Base-by-base conservation (phyloP, 208 protist genomes). In the Trypanosoma platydactyli region DNA sequence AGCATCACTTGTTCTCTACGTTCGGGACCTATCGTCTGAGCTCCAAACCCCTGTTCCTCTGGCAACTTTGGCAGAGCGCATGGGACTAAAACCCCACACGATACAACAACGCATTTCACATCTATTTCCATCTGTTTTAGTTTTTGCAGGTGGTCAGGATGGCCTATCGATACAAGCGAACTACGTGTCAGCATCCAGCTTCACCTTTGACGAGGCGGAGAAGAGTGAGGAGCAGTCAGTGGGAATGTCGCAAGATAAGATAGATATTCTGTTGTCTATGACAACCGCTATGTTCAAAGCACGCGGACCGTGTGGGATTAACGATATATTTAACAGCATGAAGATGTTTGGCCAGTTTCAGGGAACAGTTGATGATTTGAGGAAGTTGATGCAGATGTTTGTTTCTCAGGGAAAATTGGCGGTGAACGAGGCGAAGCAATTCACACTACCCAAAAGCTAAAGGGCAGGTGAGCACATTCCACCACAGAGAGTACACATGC, bases 271-370 rank as follows among this genome's bases (percentile, higher is more conserved):
- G 33, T 58, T 83, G 57, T 73, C 73, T 27, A 89, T 91, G 78
- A 65, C 86, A 57, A 86, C 65, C 27, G 81, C 89, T 25, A 82
- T 93, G 66, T 78, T 95, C 38, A 71, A 73, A 63, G 75, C 46
- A 1, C 49, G 77, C 13, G 78, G 71, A 0, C 49, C 86, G 24
- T 83, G 89, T 56, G 68, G 85, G 24, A 66, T 71, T 7, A 80
- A 71, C 18, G 85, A 91, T 44, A 92, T 95, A 20, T 80, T 89
- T 62, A 94, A 85, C 73, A 94, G 87, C 68, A 73, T 95, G 72
- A 93, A 91, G 62, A 77, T 92, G 75, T 79, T 95, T 56, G 82
- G 72, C 16, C 68, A 85, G 51, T 91, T 90, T 49, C 55, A 76
- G 38, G 84, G 82, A 22, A 82, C 57, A 2, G 29, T 71, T 41